Evolutionary conservation across 768 basidiomycete genomes (phyloP).

Genomic region (Amanita polypyramis): DNA sequence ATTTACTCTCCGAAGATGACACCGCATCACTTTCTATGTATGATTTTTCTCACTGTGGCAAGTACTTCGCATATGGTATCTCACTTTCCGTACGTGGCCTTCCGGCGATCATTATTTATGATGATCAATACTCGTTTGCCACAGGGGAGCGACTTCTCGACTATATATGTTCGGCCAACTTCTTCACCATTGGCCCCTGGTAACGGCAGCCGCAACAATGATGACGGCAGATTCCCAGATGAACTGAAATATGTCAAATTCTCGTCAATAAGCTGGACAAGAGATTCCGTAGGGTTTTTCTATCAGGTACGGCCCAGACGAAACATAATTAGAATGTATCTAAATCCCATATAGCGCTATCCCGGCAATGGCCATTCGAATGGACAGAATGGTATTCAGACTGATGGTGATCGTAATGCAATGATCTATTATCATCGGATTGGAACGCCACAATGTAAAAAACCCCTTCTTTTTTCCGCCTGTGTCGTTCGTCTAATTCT

Average conservation of each 20-base stretch:
- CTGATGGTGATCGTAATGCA: conserved; percentile 52
- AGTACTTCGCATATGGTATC: conserved; percentile 70
- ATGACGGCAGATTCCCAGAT: conserved; percentile 47
- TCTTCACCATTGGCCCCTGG: conserved; percentile 39
- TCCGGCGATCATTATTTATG: conserved; percentile 6
- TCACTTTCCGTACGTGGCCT: conserved; percentile 48
- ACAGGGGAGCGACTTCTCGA: conserved; percentile 68
- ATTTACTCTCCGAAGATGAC: conserved; percentile 62
- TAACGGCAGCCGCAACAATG: conserved; percentile 29
- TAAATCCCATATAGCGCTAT: conserved; percentile 35
- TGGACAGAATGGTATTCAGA: conserved; percentile 48
- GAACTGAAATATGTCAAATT: conserved; percentile 73
- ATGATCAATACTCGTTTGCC: conserved; percentile 1
- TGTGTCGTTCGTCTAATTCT: neutral
- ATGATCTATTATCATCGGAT: conserved; percentile 71
- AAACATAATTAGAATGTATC: neutral
- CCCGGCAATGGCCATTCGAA: conserved; percentile 40
- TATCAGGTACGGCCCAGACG: conserved; percentile 41
- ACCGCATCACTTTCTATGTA: conserved; percentile 51
- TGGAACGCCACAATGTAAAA: conserved; percentile 56
- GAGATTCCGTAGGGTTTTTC: conserved; percentile 76
- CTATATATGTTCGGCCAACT: conserved; percentile 58
- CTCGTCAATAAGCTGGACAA: conserved; percentile 61
- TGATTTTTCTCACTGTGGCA: conserved; percentile 56
- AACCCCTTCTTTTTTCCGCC: neutral